phyloP scores from a whole-genome alignment of 2,329 filamentous ascomycete genomes.

The Talaromyces sp. region DNA sequence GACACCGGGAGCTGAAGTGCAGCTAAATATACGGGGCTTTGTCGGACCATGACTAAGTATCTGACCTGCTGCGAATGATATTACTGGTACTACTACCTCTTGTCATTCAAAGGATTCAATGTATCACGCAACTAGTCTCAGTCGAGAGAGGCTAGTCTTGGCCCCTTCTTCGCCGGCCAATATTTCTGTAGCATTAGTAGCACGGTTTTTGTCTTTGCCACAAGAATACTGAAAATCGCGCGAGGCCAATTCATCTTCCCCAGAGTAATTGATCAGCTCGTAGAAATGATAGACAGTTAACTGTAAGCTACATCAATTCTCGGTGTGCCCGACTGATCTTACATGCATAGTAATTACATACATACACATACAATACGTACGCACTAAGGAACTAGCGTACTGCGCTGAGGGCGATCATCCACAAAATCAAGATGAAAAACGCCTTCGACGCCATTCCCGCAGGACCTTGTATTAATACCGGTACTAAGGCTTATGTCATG shows the following conservation, averaged over 20 bases:
- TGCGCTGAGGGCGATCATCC: slow-evolving; percentile 7
- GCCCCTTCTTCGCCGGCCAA: background rate
- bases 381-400: background rate
- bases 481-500: background rate
- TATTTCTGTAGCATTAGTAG: background rate
- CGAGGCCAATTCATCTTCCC: background rate
- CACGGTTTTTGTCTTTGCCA: background rate
- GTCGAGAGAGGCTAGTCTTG: background rate
- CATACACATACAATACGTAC: background rate
- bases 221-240: background rate
- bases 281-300: background rate
- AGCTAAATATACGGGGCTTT: background rate
- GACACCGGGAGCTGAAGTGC: background rate
- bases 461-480: background rate
- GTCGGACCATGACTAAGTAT: background rate
- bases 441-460: slow-evolving; percentile 12
- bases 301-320: background rate
- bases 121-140: background rate
- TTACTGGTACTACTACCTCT: background rate
- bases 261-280: background rate
- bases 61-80: background rate
- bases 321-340: background rate
- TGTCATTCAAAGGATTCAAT: background rate
- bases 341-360: background rate
- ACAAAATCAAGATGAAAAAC: slow-evolving; percentile 5